Percentiles rank a stretch among this genome's conserved stretches.
phyloP scores from a whole-genome alignment of 352 stramenopile species.

The Globisporangium takayamanum region DNA sequence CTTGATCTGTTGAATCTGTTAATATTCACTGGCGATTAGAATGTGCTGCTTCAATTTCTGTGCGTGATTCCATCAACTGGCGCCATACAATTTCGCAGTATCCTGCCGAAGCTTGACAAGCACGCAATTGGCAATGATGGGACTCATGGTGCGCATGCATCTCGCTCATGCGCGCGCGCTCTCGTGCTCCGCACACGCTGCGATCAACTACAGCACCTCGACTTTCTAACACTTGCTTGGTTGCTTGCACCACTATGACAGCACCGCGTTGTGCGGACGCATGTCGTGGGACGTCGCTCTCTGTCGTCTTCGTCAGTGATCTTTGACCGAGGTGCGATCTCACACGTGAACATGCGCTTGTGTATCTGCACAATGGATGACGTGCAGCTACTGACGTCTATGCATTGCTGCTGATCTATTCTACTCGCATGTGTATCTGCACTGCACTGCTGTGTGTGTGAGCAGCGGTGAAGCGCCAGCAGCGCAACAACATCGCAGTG shows the following conservation, averaged over 20 bases:
- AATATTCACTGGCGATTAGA: not conserved
- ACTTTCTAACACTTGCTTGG: not conserved
- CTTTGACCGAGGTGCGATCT: slow-evolving; percentile 46
- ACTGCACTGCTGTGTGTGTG: not conserved
- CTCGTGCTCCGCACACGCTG: not conserved
- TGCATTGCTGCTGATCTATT: not conserved
- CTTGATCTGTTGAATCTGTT: not conserved
- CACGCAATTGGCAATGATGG: slow-evolving; percentile 1
- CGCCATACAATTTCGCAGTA: not conserved
- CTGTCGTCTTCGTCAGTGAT: slow-evolving; percentile 42
- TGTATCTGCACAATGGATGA: too few species aligned
- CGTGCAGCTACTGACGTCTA: not conserved
- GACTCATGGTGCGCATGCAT: slow-evolving; percentile 10
- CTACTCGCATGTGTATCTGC: not conserved
- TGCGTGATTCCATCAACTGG: not conserved
- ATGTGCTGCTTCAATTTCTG: not conserved
- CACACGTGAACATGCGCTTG: not conserved
- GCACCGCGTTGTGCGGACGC: slow-evolving; percentile 23
- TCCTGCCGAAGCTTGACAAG: not conserved
- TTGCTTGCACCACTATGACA: slow-evolving; percentile 11
- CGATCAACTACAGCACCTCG: not conserved
- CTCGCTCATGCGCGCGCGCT: not conserved
- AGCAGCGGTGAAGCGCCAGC: slow-evolving; percentile 68
- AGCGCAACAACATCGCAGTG: slow-evolving; percentile 70
- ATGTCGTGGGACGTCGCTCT: slow-evolving; percentile 19